Percentiles rank a stretch among this genome's conserved stretches.
Evolutionary conservation across 2,329 filamentous ascomycete genomes (phyloP).

Genomic region (Septoria petroselini): DNA sequence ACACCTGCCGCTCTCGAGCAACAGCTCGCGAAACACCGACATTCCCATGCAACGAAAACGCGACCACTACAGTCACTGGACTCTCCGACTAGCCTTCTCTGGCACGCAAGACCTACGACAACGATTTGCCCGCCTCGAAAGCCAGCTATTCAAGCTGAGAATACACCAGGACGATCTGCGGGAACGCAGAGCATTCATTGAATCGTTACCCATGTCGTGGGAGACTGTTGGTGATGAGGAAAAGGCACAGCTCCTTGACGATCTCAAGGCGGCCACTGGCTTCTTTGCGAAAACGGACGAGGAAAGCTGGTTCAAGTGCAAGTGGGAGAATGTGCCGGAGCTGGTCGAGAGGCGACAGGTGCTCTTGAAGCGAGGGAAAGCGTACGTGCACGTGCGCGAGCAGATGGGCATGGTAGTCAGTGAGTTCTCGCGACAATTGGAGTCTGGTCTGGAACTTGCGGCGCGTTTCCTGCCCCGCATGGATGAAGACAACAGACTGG

Average conservation of each 20-base stretch:
- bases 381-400: slow-evolving; percentile 83
- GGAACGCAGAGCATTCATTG: slow-evolving; percentile 74
- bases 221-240: slow-evolving; percentile 78
- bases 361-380: slow-evolving; percentile 74
- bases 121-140: slow-evolving; percentile 82
- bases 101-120: slow-evolving; percentile 85
- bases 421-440: slow-evolving; percentile 77
- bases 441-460: slow-evolving; percentile 82
- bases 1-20: slow-evolving; percentile 75
- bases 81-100: slow-evolving; percentile 86
- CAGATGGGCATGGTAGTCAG: slow-evolving; percentile 85
- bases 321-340: slow-evolving; percentile 91
- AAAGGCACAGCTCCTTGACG: slow-evolving; percentile 61
- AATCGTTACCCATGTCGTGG: slow-evolving; percentile 76
- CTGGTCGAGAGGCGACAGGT: slow-evolving; percentile 77
- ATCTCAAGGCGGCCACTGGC: slow-evolving; percentile 59
- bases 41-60: slow-evolving; percentile 76
- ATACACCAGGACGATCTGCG: slow-evolving; percentile 71
- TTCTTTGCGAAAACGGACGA: slow-evolving; percentile 60
- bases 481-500: slow-evolving; percentile 91
- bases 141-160: slow-evolving; percentile 80
- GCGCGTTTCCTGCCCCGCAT: slow-evolving; percentile 86
- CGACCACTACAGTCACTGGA: slow-evolving; percentile 98
- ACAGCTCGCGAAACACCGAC: slow-evolving; percentile 59
- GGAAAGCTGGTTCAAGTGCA: slow-evolving; percentile 91